phyloP scores from a whole-genome alignment of 1,139 yeast species.

The Scheffersomyces stambukii region DNA sequence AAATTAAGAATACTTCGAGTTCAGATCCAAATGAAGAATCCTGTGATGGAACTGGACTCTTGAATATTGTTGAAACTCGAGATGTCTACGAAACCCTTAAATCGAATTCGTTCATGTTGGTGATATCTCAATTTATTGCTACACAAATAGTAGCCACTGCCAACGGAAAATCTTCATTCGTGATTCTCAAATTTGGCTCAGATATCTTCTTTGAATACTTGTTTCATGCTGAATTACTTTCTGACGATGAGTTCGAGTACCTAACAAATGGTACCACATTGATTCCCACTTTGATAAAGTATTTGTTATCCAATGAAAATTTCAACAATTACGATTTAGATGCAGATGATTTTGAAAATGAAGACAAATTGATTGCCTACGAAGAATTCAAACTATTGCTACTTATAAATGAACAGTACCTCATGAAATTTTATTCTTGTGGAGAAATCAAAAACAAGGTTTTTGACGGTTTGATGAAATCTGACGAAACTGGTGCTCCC shows the following conservation, averaged over 20 bases:
- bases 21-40: conserved; percentile 12
- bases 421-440: conserved; percentile 53
- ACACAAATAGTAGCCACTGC: conserved; percentile 23
- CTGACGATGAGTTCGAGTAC: conserved; percentile 30
- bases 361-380: conserved; percentile 59
- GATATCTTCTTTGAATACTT: conserved; percentile 44
- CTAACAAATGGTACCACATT: conserved; percentile 25
- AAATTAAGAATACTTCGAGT: conserved; percentile 27
- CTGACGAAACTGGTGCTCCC: conserved; percentile 9
- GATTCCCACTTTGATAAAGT: conserved; percentile 42
- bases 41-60: conserved; percentile 5
- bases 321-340: conserved; percentile 32
- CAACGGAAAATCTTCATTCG: conserved; percentile 23
- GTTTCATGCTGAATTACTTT: conserved; percentile 30
- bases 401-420: conserved; percentile 78
- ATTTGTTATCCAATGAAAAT: conserved; percentile 49
- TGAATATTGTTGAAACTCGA: conserved; percentile 13
- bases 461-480: conserved; percentile 38
- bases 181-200: conserved; percentile 36
- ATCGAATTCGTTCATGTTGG: conserved; percentile 46
- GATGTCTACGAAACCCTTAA: conserved; percentile 23
- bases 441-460: conserved; percentile 41
- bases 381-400: conserved; percentile 71
- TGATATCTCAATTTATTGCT: conserved; percentile 36
- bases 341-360: conserved; percentile 46